phyloP scores from a whole-genome alignment of 352 stramenopile species.

The Elongisporangium anandrum region DNA sequence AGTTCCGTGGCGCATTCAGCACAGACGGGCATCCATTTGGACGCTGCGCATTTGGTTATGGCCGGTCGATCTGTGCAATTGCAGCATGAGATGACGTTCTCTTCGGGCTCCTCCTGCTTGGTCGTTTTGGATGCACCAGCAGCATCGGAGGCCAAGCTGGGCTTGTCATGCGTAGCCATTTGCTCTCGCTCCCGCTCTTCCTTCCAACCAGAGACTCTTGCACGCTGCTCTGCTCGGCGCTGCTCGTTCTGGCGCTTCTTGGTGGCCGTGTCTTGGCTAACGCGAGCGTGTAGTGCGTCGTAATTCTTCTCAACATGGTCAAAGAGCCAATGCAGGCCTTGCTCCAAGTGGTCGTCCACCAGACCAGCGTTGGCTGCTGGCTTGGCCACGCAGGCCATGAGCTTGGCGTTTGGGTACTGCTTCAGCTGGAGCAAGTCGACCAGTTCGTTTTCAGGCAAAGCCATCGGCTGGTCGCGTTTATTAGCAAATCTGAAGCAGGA shows the following conservation, averaged over 20 bases:
- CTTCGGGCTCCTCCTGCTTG: constrained; percentile 21
- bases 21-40: constrained; percentile 86
- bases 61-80: constrained; percentile 47
- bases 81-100: constrained; percentile 57
- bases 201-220: constrained; percentile 59
- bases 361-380: constrained; percentile 34
- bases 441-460: constrained; percentile 36
- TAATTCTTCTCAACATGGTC: constrained; percentile 54
- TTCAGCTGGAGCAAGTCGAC: constrained; percentile 27
- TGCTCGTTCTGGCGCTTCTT: constrained; percentile 63
- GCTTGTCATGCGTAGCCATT: constrained; percentile 60
- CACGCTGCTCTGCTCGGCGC: constrained; percentile 51
- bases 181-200: constrained; percentile 64
- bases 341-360: constrained; percentile 63
- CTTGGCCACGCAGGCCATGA: constrained; percentile 60
- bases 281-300: constrained; percentile 36
- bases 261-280: constrained; percentile 34
- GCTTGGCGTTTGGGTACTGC: constrained; percentile 31
- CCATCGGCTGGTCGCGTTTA: constrained; percentile 50
- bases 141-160: constrained; percentile 1
- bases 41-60: constrained; percentile 74
- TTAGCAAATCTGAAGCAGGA: constrained; percentile 60
- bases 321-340: constrained; percentile 69
- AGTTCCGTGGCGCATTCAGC: constrained; percentile 39
- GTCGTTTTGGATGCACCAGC: constrained; percentile 1